Evolutionary conservation across 768 basidiomycete genomes (phyloP).

Genomic region (Leccinum imitatum): DNA sequence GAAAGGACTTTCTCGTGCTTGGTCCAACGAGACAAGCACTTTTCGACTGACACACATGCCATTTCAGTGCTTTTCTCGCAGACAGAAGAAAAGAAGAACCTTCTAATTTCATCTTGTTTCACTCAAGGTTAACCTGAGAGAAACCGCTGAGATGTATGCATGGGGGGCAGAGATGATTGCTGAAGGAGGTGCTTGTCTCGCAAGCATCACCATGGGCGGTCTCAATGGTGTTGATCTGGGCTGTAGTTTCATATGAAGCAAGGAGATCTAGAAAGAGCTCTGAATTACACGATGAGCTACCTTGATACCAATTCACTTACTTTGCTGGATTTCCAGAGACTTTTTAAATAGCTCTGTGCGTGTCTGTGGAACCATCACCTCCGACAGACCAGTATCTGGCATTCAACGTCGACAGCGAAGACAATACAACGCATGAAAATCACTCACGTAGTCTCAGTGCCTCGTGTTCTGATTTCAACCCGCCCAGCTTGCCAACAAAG

Average conservation of each 20-base stretch:
- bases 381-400: slow-evolving; percentile 91
- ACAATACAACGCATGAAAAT: slow-evolving; percentile 1
- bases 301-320: slow-evolving; percentile 41
- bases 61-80: no score
- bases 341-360: slow-evolving; percentile 87
- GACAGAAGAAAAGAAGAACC: no score
- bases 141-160: no score
- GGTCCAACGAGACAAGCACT: no score
- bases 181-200: slow-evolving; percentile 36
- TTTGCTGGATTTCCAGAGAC: slow-evolving; percentile 94
- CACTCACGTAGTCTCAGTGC: slow-evolving; percentile 81
- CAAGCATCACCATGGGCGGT: no score
- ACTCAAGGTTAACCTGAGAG: no score
- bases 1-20: no score
- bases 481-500: slow-evolving; percentile 94
- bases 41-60: no score
- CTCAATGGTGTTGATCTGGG: slow-evolving; percentile 85
- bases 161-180: no score
- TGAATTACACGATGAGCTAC: slow-evolving; percentile 10
- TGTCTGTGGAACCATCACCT: slow-evolving; percentile 83
- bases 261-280: slow-evolving; percentile 66
- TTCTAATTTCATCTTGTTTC: no score
- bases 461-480: slow-evolving; percentile 90
- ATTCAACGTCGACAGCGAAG: slow-evolving; percentile 5
- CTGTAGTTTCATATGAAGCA: slow-evolving; percentile 81